Conservation (phyloP, 306 rosid species). For the Lupinus albus region DNA sequence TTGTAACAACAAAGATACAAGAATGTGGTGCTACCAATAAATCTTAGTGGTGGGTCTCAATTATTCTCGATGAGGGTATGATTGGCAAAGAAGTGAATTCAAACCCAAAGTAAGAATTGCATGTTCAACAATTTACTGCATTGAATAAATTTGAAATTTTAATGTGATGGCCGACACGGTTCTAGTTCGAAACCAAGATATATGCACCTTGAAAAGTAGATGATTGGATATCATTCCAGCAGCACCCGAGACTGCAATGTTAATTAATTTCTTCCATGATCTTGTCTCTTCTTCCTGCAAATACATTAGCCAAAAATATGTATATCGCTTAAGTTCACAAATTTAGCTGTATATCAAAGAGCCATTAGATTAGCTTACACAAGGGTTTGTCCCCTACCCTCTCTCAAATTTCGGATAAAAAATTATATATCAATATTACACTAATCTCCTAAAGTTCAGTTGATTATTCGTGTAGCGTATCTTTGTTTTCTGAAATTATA, state of each 20-base stretch:
- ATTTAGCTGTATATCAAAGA: slow-evolving; percentile 18
- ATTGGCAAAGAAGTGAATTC: slow-evolving; percentile 7
- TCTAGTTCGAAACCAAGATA: slow-evolving; percentile 18
- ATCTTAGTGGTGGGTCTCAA: slow-evolving; percentile 9
- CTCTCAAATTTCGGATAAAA: slow-evolving; percentile 1
- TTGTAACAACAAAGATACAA: slow-evolving; percentile 19
- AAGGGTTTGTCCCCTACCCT: slow-evolving; percentile 3
- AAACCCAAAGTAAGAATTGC: background rate
- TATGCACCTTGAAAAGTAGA: slow-evolving; percentile 84
- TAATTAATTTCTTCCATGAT: slow-evolving; percentile 87
- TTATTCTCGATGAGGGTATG: background rate
- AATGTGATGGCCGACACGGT: background rate
- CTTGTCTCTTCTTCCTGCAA: slow-evolving; percentile 94
- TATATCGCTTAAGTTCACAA: background rate
- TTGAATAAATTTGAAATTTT: background rate
- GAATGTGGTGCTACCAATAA: slow-evolving; percentile 2
- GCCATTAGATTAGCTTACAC: background rate
- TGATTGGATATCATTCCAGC: slow-evolving; percentile 99
- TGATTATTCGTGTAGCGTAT: background rate
- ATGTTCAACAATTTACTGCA: slow-evolving; percentile 3
- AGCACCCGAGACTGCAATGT: slow-evolving; percentile 92
- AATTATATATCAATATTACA: background rate
- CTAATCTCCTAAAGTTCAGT: slow-evolving; percentile 26
- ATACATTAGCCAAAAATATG: slow-evolving; percentile 28
- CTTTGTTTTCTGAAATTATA: background rate